Evolutionary conservation across 345 rosid species (phyloP).

Genomic region (Aquilaria sinensis): DNA sequence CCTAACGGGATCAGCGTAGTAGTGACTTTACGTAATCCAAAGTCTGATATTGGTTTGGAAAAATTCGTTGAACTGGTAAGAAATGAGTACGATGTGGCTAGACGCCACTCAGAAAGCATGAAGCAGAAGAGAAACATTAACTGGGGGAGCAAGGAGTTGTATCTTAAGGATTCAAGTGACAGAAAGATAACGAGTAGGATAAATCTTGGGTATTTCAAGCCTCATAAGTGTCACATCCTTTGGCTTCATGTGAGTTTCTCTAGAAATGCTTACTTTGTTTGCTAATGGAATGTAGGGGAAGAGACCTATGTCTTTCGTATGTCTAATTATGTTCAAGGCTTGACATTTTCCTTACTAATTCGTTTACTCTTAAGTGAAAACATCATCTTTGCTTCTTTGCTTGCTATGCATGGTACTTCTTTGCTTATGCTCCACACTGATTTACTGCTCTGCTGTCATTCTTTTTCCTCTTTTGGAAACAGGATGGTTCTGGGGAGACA

Average conservation of each 20-base stretch:
- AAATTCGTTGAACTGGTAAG: conserved; percentile 29
- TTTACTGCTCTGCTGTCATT: background rate
- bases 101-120: conserved; percentile 6
- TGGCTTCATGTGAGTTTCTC: conserved; percentile 40
- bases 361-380: too few species aligned
- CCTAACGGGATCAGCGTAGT: conserved; percentile 43
- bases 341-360: too few species aligned
- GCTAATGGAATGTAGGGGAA: too few species aligned
- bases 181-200: conserved; percentile 15
- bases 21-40: conserved; percentile 19
- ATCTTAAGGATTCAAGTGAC: conserved; percentile 31
- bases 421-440: background rate
- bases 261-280: too few species aligned
- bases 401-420: conserved; percentile 12
- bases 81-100: conserved; percentile 20
- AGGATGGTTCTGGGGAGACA: conserved; percentile 50
- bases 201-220: conserved; percentile 29
- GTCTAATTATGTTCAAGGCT: too few species aligned
- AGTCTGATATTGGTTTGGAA: conserved; percentile 20
- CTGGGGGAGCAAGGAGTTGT: conserved; percentile 26
- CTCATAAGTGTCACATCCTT: conserved; percentile 33
- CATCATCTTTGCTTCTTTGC: background rate
- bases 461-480: conserved; percentile 6
- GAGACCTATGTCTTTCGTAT: too few species aligned
- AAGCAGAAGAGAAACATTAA: conserved; percentile 15